These are phyloP conservation scores for Sugiyamaella boreocaroliniensis DNA, from an alignment of 805 yeast species.

Conservation along the genomic window DNA sequence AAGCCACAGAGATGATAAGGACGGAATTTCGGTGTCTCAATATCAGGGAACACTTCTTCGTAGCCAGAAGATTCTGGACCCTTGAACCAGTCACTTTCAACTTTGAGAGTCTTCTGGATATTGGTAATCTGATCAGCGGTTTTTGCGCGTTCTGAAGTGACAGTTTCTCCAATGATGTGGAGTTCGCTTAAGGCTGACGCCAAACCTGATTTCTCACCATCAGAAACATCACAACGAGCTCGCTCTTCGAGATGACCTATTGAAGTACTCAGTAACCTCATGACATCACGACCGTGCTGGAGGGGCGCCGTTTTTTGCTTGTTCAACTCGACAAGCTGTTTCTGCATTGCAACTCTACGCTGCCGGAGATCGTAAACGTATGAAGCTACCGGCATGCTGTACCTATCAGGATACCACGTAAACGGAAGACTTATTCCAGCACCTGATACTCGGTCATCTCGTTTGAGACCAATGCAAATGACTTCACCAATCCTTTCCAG, in stretches of 20 bases:
- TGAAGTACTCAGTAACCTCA: conserved; percentile 14
- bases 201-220: background rate
- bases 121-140: background rate
- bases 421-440: conserved; percentile 17
- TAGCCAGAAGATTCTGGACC: conserved; percentile 4
- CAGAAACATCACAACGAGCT: background rate
- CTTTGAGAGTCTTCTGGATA: background rate
- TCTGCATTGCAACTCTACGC: conserved; percentile 5
- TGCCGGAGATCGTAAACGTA: conserved; percentile 7
- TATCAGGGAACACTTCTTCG: conserved; percentile 11
- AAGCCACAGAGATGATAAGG: conserved; percentile 18
- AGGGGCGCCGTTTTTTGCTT: conserved; percentile 8
- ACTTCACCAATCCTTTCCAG: conserved; percentile 20
- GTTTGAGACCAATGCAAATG: conserved; percentile 17
- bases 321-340: conserved; percentile 10
- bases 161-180: background rate
- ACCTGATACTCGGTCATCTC: conserved; percentile 23
- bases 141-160: background rate
- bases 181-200: conserved; percentile 14
- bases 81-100: conserved; percentile 8
- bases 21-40: conserved; percentile 10
- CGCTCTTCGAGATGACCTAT: conserved; percentile 7
- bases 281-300: conserved; percentile 16
- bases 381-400: conserved; percentile 9
- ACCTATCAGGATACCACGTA: conserved; percentile 22